Conservation (phyloP, 768 basidiomycete species). For the Coprinellus micaceus region DNA sequence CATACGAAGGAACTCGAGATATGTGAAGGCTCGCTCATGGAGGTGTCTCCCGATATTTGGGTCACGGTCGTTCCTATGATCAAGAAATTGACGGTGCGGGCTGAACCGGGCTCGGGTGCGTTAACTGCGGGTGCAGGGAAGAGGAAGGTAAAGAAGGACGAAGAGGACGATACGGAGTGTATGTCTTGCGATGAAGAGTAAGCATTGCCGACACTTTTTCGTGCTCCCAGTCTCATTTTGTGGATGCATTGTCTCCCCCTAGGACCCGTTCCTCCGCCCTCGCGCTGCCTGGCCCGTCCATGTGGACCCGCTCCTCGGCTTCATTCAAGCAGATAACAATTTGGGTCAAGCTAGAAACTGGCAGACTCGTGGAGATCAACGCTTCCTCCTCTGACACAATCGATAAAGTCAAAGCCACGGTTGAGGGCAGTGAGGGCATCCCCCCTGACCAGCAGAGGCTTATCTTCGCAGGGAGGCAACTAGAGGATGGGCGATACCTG, state of each 20-base stretch:
- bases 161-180: conserved; percentile 20
- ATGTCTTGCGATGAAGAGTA: conserved; percentile 80
- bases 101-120: no score
- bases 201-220: no score
- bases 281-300: not conserved
- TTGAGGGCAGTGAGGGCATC: conserved; percentile 35
- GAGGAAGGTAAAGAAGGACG: no score
- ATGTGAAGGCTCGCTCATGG: not conserved
- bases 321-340: no score
- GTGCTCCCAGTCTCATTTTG: conserved; percentile 26
- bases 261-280: not conserved
- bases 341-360: no score
- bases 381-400: conserved; percentile 17
- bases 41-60: not conserved
- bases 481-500: conserved; percentile 50
- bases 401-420: conserved; percentile 19
- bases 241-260: no score
- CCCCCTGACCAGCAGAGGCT: conserved; percentile 78
- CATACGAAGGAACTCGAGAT: not conserved
- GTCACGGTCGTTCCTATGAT: no score
- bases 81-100: no score
- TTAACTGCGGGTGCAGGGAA: no score
- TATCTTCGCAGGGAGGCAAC: conserved; percentile 96
- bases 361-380: conserved; percentile 13
- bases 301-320: not conserved